phyloP scores from a whole-genome alignment of 129 eudicot genomes.

The Apium graveolens region DNA sequence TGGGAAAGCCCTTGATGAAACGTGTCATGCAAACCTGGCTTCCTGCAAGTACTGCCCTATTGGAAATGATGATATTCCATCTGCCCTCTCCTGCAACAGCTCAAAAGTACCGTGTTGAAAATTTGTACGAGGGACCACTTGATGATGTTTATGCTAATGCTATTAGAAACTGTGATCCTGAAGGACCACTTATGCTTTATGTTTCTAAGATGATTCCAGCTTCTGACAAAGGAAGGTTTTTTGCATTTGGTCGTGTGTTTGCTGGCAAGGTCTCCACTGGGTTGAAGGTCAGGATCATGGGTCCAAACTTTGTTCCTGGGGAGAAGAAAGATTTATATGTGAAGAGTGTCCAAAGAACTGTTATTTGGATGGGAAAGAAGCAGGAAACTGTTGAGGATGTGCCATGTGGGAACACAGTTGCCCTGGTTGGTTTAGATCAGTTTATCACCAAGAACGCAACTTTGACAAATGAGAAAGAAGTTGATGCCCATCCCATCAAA shows the following conservation, averaged over 20 bases:
- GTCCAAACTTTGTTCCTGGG: conserved; percentile 80
- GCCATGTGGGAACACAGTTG: conserved; percentile 80
- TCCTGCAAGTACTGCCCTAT: conserved; percentile 60
- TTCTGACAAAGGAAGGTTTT: conserved; percentile 70
- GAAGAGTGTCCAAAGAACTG: conserved; percentile 83
- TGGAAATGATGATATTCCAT: conserved; percentile 74
- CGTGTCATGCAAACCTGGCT: conserved; percentile 79
- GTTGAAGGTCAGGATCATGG: conserved; percentile 86
- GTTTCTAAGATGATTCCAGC: conserved; percentile 84
- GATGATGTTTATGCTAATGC: conserved; percentile 76
- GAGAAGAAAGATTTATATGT: conserved; percentile 72
- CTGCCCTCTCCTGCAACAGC: conserved; percentile 68
- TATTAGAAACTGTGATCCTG: conserved; percentile 72
- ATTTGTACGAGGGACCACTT: conserved; percentile 63
- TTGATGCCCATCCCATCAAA: conserved; percentile 72
- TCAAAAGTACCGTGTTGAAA: conserved; percentile 70
- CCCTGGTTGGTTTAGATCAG: conserved; percentile 73
- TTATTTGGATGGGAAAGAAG: conserved; percentile 92
- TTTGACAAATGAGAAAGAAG: conserved; percentile 65
- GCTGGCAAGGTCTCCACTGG: conserved; percentile 71
- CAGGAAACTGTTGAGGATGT: conserved; percentile 88
- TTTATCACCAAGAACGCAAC: conserved; percentile 76
- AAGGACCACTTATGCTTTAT: conserved; percentile 68
- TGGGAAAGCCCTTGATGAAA: conserved; percentile 68
- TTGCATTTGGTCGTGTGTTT: conserved; percentile 85